Evolutionary conservation across 2,329 filamentous ascomycete genomes (phyloP), one percentile per base, ranked within the genome.

Genomic region (Aspergillus pseudotamarii): DNA sequence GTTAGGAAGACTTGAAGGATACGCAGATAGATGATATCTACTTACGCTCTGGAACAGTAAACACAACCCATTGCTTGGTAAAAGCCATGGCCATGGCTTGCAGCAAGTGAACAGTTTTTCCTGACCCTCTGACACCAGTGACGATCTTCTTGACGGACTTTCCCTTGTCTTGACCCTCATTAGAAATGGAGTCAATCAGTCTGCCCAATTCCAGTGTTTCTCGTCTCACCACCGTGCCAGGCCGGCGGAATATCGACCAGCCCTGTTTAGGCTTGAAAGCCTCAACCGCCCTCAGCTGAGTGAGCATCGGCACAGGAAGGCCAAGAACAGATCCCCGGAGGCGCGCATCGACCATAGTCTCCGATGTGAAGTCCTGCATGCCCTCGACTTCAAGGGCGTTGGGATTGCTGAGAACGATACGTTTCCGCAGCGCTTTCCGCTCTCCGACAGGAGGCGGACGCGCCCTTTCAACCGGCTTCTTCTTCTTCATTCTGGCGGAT

Each of bases 181-280:
- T 80, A 12, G 82, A 81, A 9, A 88, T 84, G 10, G 82, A 77
- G 60, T 87, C 82, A 71, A 97, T 84, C 68, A 84, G 82, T 70
- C 81, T 82, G n/a, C 86, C 85, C 71, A 97, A 72, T 64, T 91
- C 85, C 46, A 91, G 81, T n/a, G 91, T 91, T 82, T 97, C 92
- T 62, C 86, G 83, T 70, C 94, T 86, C 66, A 97, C 82, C 74
- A 99, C 81, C 59, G 90, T 87, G 61, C 91, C 91, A 30, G 95
- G 95, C 68, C 88, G 86, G 70, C 92, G 84, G 80, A 98, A 99
- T 72, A 97, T 81, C 63, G 85, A 86, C 94, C 95, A 99, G 67
- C 87, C 89, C 84, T 98, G 95, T 28, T 88, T 91, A 26, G 88
- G 84, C 85, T 97, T 96, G 84, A 99, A 99, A 4, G 92, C 93